A percentile compares a stretch with the other conserved stretches of the same genome.
phyloP scores from a whole-genome alignment of 2,329 filamentous ascomycete species.

The Cordyceps sp. region DNA sequence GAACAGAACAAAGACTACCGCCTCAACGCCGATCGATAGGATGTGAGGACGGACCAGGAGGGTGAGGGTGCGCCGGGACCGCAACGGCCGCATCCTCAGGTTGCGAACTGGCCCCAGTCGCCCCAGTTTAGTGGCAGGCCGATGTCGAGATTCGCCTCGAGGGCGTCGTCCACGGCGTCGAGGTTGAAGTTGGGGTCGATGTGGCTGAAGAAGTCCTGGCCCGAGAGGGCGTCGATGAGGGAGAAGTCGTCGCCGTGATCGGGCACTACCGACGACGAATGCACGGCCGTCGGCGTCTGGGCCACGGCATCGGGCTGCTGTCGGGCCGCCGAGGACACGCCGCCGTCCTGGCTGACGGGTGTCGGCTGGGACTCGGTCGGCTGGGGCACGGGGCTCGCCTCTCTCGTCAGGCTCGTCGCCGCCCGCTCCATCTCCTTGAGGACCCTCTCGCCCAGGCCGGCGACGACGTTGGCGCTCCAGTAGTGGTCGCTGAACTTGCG shows the following conservation, averaged over 20 bases:
- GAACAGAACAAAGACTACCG: too few relatives aligned
- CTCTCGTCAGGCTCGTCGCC: constrained; percentile 25
- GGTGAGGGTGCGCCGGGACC: too few relatives aligned
- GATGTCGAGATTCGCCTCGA: constrained; percentile 38
- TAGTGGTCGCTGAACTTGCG: constrained; percentile 38
- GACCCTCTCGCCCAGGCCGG: constrained; percentile 35
- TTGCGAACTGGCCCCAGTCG: constrained; percentile 22
- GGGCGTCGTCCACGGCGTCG: constrained; percentile 33
- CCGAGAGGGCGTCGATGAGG: constrained; percentile 24
- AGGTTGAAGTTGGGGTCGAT: constrained; percentile 39
- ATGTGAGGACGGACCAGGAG: too few relatives aligned
- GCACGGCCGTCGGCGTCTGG: too few relatives aligned
- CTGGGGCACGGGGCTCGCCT: constrained; percentile 11
- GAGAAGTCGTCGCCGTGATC: constrained; percentile 23
- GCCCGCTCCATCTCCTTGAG: constrained; percentile 39
- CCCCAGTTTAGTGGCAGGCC: constrained; percentile 34
- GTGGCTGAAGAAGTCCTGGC: constrained; percentile 36
- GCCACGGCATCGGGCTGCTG: too few relatives aligned
- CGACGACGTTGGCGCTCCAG: constrained; percentile 38
- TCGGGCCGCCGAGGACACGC: too few relatives aligned
- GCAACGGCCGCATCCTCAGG: constrained; percentile 7
- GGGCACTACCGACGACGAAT: too few relatives aligned
- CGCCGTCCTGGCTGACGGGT: constrained; percentile 1
- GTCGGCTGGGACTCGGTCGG: constrained; percentile 7
- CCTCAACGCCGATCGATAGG: too few relatives aligned